Conservation (phyloP, 306 rosid genomes). For the Echinosophora koreensis region DNA sequence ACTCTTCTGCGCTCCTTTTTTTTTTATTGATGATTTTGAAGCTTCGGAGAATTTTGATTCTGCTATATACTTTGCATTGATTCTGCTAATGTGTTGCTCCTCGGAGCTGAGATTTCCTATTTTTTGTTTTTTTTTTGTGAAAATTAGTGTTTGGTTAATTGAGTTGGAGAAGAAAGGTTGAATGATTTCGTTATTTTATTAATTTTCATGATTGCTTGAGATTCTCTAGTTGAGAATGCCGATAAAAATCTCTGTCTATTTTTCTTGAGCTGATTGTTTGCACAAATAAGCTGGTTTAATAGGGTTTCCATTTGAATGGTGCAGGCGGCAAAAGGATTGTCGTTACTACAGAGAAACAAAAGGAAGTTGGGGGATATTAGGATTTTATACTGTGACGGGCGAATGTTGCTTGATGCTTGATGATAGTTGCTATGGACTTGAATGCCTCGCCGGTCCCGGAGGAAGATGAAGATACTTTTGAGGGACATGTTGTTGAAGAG, state of each 20-base stretch:
- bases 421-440: slow-evolving; percentile 96
- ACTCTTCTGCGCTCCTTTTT: neutral
- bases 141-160: slow-evolving; percentile 27
- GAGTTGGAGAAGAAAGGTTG: slow-evolving; percentile 28
- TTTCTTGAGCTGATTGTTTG: neutral
- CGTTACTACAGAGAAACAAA: neutral
- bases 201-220: too few species aligned
- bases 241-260: too few species aligned
- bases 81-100: slow-evolving; percentile 19
- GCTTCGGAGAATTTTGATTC: neutral
- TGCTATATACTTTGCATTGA: neutral
- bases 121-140: neutral
- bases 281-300: slow-evolving; percentile 18
- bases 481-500: slow-evolving; percentile 61
- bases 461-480: slow-evolving; percentile 87
- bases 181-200: neutral
- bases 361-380: slow-evolving; percentile 36
- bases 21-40: too few species aligned
- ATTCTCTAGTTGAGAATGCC: too few species aligned
- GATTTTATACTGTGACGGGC: slow-evolving; percentile 44
- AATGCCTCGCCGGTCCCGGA: slow-evolving; percentile 97
- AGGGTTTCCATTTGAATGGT: slow-evolving; percentile 36
- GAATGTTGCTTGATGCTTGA: slow-evolving; percentile 76
- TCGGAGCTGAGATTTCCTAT: neutral
- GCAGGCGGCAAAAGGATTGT: slow-evolving; percentile 51